A percentile compares a stretch with the other conserved stretches of the same genome.
Conservation (phyloP, 306 rosid species). For the Rubus idaeus region DNA sequence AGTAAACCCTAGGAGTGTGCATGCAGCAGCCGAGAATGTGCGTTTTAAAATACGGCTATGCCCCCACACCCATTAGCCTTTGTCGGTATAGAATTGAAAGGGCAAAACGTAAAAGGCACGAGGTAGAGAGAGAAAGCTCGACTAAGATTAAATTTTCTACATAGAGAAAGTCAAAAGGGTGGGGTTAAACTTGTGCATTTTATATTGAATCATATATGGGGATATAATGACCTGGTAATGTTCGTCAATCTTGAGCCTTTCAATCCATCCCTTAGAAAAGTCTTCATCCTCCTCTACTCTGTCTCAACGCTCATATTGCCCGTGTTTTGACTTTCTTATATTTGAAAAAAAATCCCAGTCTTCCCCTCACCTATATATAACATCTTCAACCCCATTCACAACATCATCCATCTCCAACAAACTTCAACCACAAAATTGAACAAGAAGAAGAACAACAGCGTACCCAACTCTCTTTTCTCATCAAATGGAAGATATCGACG, state of each 20-base stretch:
- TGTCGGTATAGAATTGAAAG: slow-evolving; percentile 22
- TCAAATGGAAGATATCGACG: slow-evolving; percentile 61
- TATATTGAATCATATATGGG: neutral
- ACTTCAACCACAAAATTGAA: neutral
- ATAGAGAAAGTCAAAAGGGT: slow-evolving; percentile 14
- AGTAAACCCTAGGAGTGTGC: slow-evolving; percentile 21
- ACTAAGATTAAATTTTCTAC: neutral
- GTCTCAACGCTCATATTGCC: slow-evolving; percentile 22
- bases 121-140: neutral
- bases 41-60: neutral
- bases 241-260: slow-evolving; percentile 34
- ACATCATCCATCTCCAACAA: slow-evolving; percentile 8
- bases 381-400: slow-evolving; percentile 32
- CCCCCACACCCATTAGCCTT: slow-evolving; percentile 1
- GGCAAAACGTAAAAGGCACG: slow-evolving; percentile 5
- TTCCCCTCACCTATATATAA: neutral
- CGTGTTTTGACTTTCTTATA: slow-evolving; percentile 51
- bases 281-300: slow-evolving; percentile 10
- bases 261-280: slow-evolving; percentile 36
- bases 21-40: slow-evolving; percentile 10
- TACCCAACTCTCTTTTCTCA: neutral
- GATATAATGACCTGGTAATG: slow-evolving; percentile 32
- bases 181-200: no score
- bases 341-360: slow-evolving; percentile 26
- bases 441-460: neutral